Evolutionary conservation across 129 eudicot species (phyloP), one percentile per base, ranked within the genome.

Genomic region (Flaveria brownii): DNA sequence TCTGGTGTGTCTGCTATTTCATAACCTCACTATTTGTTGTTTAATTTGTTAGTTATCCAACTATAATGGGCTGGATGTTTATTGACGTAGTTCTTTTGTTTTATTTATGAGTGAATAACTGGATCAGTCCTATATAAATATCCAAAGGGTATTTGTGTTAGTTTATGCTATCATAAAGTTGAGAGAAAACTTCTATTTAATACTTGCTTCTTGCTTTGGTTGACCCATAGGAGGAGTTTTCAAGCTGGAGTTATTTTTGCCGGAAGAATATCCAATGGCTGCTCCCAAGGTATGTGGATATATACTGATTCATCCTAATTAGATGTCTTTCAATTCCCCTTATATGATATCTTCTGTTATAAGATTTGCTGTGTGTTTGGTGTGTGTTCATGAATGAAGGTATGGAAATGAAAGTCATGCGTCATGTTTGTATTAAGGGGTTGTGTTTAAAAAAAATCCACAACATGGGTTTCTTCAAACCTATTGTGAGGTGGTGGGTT

Each of bases 201-300:
- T 77, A 62, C 63, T 6, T 33, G 39, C 52, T 54, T 73, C 62
- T 80, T 47, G 50, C 70, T 69, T 9, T 76, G 25, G 49, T 71
- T 69, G 45, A 68, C 52, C 45, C 62, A 11, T 42, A 85, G 89
- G 89, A 78, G 89, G 89, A 64, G 89, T 85, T 51, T 85, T 85
- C 78, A 85, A 85, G 86, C 74, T 85, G 77, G 89, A 85, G 68
- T 75, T 85, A 72, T 85, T 85, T 82, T 82, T 85, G 80, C 89
- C 89, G 13, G 89, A 85, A 85, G 88, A 85, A 78, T 85, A 85
- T 75, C 88, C 88, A 25, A 85, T 85, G 88, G 86, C 88, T 52
- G 86, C 89, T 79, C 89, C 89, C 55, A 85, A 85, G 89, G 89
- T 85, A 82, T 41, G n/a, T 66, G 47, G 59, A 62, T 23, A 28